Base-by-base conservation (phyloP, 2,329 filamentous ascomycete species). In the Beauveria scarabaeidicola region DNA sequence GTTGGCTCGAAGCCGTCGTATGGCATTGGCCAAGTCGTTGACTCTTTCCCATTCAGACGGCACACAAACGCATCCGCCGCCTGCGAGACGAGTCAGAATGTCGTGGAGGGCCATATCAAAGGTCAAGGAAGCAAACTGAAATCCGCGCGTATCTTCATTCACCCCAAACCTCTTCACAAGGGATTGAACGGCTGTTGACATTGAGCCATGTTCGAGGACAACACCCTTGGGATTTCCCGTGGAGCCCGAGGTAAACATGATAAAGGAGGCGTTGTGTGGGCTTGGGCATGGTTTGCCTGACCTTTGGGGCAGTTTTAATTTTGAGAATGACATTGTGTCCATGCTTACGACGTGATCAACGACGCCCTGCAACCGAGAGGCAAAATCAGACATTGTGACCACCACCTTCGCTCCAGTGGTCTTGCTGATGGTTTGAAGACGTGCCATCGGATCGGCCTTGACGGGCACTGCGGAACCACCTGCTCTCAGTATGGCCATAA, bases 201-300 rank as follows among this genome's bases (percentile, higher is more conserved):
- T 57, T 29, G 29, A 54, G 19, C 19, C 21, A n/a, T 63, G 60
- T 2, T 40, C 47, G 17, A 63, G 27, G 10, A 61, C 27, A 10
- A 64, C 54, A 3, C 63, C 78, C 68, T 80, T 82, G 2, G 79
- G 79, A 23, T 68, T 69, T 6, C 79, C 79, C 0, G 79, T 81
- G 23, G 75, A 79, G 17, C 79, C 79, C 5, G 77, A 80, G 19
- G 79, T 82, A 63, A 80, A 81, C 66, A 81, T 76, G 63, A 79
- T 76, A 32, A 67, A 70, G 15, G 62, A 51, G 40, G 60, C 36
- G 11, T 11, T 27, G 9, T 15, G 9, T 25, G 36, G 4, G 3
- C 40, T 19, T 29, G 21, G 3, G n/a, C 3, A 0, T 29, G 32
- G 47, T 32, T n/a, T 50, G 9, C 9, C 4, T 5, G 47, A 21